A percentile compares a stretch with the other conserved stretches of the same genome.
These are phyloP conservation scores for Picea sitchensis DNA, from an alignment of 75 land plant genomes.

Conservation along the genomic window DNA sequence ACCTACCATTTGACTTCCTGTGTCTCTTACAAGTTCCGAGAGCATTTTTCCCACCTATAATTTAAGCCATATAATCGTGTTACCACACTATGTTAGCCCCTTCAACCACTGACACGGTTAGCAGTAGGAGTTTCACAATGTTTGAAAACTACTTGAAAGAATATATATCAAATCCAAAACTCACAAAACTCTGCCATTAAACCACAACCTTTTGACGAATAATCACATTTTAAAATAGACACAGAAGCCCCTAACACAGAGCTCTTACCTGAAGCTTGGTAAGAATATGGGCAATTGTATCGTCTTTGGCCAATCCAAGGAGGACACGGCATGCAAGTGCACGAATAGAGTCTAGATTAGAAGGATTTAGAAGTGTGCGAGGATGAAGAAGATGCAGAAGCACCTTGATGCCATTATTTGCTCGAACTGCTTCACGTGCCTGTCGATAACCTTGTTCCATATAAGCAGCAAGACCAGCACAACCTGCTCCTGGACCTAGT, in stretches of 20 bases:
- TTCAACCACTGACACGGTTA: not conserved
- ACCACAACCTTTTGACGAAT: not conserved
- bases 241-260: not conserved
- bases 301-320: conserved; percentile 95
- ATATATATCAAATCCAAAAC: not conserved
- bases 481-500: conserved; percentile 88
- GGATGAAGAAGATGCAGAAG: conserved; percentile 92
- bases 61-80: not conserved
- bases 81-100: not conserved
- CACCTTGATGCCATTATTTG: conserved; percentile 98
- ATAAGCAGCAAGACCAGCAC: conserved; percentile 91
- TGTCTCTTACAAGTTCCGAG: conserved; percentile 91
- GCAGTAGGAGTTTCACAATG: not conserved
- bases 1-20: conserved; percentile 60
- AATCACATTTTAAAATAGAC: not conserved
- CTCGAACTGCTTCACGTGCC: conserved; percentile 95
- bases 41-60: conserved; percentile 95
- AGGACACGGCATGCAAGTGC: conserved; percentile 96
- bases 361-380: conserved; percentile 71
- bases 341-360: conserved; percentile 78
- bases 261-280: conserved; percentile 89
- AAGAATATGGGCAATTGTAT: conserved; percentile 95
- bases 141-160: not conserved
- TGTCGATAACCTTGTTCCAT: conserved; percentile 94
- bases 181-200: conserved; percentile 4